Evolutionary conservation across 371 early-diverging fungal genomes (phyloP).

Genomic region (Parasitella parasitica): DNA sequence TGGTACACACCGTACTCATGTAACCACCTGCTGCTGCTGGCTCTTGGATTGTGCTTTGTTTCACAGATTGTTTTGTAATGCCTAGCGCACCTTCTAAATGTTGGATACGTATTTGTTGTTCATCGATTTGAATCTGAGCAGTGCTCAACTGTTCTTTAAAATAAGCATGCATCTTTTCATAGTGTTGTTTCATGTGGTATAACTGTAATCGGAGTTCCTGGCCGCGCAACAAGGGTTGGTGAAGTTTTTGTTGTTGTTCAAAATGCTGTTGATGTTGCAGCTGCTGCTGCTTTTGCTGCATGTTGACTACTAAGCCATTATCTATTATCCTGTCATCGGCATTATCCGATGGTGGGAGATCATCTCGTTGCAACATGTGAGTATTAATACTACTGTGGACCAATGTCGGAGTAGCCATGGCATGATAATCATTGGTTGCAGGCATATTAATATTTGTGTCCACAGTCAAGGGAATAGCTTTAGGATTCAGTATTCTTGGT

Average conservation of each 20-base stretch:
- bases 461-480: neutral
- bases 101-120: constrained; percentile 19
- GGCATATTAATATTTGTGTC: neutral
- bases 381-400: neutral
- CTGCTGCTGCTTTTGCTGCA: neutral
- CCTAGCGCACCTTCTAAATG: constrained; percentile 16
- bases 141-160: constrained; percentile 13
- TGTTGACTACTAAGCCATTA: neutral
- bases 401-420: neutral
- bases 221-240: neutral
- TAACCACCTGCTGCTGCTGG: constrained; percentile 4
- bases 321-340: constrained; percentile 1
- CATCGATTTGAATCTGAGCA: constrained; percentile 17
- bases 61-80: constrained; percentile 11
- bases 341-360: neutral
- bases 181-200: constrained; percentile 10
- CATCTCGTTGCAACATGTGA: neutral
- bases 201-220: constrained; percentile 15
- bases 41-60: constrained; percentile 5
- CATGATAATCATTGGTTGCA: neutral
- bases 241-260: neutral
- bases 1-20: constrained; percentile 7
- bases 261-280: neutral
- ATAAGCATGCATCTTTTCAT: constrained; percentile 8
- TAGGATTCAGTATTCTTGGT: neutral